Base-by-base conservation (phyloP, 192 early-diverging fungal species). In the Podila clonocystis region DNA sequence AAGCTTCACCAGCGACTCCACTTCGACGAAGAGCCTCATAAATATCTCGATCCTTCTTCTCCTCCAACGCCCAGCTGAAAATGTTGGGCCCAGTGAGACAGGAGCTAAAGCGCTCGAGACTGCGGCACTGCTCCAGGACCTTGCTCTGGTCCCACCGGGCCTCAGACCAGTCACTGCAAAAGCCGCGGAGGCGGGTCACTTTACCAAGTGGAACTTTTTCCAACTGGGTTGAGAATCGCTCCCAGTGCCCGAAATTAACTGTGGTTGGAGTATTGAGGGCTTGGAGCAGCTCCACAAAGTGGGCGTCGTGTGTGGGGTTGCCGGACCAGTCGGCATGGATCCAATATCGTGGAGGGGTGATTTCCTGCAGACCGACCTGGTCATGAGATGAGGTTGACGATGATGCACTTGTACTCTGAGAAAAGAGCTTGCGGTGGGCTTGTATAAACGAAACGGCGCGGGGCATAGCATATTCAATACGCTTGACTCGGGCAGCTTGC, bases 1-100 rank as follows among this genome's bases (percentile, higher is more conserved):
- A 30, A 7, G 65, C 48, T 12, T 30, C 45, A 26, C 67, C 24
- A 0, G 67, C 67, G 0, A 59, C 28, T 3, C 63, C 63, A 0
- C 28, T 31, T 20, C 20, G 34, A 8, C 62, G 33, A 22, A 70
- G 62, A 1, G 12, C 50, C 62, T 64, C 22, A 13, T 58, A 65
- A 8, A 63, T 45, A 9, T 28, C 38, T 0, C 63, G 61, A 29
- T 76, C 74, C 48, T 70, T 59, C 6, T 59, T 12, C 24, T 76
- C 74, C 20, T 76, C 63, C 3, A 76, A 15, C 2, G 74, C 74
- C 63, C 67, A 76, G n/a, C 12, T 24, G 33, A 76, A 76, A 7
- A 36, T 58, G 0, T 41, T 45, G 6, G 50, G 20, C 5, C 55
- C 52, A 6, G 4, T n/a, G 15, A 76, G 26, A 6, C 9, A 15